Evolutionary conservation across 2,329 filamentous ascomycete species (phyloP), one percentile per base, ranked within the genome.

Genomic region (Nothopassalora personata): DNA sequence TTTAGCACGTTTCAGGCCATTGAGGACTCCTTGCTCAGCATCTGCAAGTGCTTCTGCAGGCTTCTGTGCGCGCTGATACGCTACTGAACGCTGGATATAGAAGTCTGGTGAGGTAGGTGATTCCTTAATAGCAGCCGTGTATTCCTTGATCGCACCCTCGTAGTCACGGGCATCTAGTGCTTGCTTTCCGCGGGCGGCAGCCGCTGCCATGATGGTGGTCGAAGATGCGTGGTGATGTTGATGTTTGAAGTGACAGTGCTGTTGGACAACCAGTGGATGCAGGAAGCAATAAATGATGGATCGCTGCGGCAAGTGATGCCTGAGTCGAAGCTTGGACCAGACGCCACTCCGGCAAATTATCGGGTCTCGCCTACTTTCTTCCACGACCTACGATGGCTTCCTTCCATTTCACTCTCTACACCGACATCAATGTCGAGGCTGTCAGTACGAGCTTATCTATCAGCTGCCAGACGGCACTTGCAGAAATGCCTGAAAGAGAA

Each of bases 81-180:
- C 90, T 46, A 86, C 91, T 4, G 91, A 89, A 19, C 93, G 90
- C 65, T 88, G 86, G 63, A 94, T 84, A 62, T 93, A 87, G 83
- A 94, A 97, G 52, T 83, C 76, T 1, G 90, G 88, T 2, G 89
- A 90, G 43, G 78, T 79, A 0, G 87, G 85, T 11, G 80, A 80
- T 61, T 84, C 76, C 34, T 74, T 67, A 28, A 96, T 78, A 6
- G 90, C 90, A 43, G 78, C 74, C 7, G 87, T 88, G 63, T 88
- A 87, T 67, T 86, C 82, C 36, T 78, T 72, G 66, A 96, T 83
- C 48, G 90, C 91, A 50, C 81, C 79, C 5, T 81, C 76, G 73
- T 85, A 93, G 60, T 92, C 81, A 53, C 81, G 81, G 8, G 75
- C 77, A 30, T 83, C 76, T 58, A 90, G 80, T 57, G 90, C 84